phyloP scores from a whole-genome alignment of 208 protist genomes.

The Leishmania braziliensis region DNA sequence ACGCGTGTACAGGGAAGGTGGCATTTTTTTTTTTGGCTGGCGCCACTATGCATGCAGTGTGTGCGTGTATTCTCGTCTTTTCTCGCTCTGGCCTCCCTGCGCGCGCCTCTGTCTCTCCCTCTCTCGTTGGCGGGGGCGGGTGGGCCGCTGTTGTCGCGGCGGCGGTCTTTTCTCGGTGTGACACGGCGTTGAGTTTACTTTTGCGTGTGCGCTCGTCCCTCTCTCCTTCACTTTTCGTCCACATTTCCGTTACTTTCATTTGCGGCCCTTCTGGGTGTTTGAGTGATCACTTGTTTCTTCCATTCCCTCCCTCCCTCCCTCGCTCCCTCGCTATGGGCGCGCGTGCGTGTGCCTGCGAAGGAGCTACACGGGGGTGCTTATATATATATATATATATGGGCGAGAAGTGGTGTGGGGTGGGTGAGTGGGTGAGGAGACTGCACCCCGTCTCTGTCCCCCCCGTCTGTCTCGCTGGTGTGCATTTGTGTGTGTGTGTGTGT shows the following conservation, averaged over 20 bases:
- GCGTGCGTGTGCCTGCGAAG: no score
- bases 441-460: background rate
- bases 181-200: background rate
- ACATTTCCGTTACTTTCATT: conserved; percentile 11
- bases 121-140: background rate
- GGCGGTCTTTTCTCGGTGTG: background rate
- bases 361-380: no score
- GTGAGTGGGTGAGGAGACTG: background rate
- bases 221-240: conserved; percentile 12
- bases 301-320: background rate
- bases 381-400: background rate
- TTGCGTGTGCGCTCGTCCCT: background rate
- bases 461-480: background rate
- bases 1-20: background rate
- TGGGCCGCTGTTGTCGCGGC: background rate
- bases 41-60: background rate
- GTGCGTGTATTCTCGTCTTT: background rate
- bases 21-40: no score
- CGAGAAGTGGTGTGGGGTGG: background rate
- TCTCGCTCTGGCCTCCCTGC: background rate
- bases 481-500: background rate
- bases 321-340: background rate
- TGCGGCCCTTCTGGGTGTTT: no score
- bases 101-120: background rate
- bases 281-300: background rate